phyloP scores from a whole-genome alignment of 257 asterid species.

The Cruciata laevipes region DNA sequence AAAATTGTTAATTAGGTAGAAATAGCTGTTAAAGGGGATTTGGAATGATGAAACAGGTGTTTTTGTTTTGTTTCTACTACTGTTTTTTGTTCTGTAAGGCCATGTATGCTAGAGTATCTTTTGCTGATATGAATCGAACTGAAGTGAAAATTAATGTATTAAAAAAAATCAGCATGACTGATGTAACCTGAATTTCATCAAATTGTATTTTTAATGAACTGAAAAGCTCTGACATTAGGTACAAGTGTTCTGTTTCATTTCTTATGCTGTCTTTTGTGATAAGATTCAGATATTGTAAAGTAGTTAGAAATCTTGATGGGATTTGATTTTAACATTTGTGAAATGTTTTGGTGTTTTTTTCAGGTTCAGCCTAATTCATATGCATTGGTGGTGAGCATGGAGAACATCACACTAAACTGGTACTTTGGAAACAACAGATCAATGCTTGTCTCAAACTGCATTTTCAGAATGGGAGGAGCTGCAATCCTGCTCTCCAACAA shows the following conservation, averaged over 20 bases:
- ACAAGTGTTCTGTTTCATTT: too few species aligned
- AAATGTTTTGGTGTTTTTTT: neutral
- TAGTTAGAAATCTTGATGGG: neutral
- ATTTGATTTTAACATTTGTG: too few species aligned
- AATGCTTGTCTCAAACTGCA: conserved; percentile 61
- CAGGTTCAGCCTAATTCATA: conserved; percentile 70
- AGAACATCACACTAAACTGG: conserved; percentile 60
- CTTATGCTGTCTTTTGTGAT: neutral
- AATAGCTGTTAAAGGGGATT: too few species aligned
- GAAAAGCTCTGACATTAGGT: too few species aligned
- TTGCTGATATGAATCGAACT: too few species aligned
- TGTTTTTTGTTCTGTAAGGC: neutral
- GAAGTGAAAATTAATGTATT: too few species aligned
- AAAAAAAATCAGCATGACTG: too few species aligned
- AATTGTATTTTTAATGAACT: too few species aligned
- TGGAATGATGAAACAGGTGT: neutral
- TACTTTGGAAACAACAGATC: conserved; percentile 62
- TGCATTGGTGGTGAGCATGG: conserved; percentile 67
- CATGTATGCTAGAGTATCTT: too few species aligned
- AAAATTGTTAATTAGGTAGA: neutral
- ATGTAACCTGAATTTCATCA: too few species aligned
- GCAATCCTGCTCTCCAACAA: conserved; percentile 61
- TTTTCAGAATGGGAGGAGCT: conserved; percentile 74
- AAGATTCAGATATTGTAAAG: neutral
- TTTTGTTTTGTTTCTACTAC: neutral